Evolutionary conservation across 495 filamentous ascomycete genomes (phyloP).

Genomic region (Monascus purpureus): DNA sequence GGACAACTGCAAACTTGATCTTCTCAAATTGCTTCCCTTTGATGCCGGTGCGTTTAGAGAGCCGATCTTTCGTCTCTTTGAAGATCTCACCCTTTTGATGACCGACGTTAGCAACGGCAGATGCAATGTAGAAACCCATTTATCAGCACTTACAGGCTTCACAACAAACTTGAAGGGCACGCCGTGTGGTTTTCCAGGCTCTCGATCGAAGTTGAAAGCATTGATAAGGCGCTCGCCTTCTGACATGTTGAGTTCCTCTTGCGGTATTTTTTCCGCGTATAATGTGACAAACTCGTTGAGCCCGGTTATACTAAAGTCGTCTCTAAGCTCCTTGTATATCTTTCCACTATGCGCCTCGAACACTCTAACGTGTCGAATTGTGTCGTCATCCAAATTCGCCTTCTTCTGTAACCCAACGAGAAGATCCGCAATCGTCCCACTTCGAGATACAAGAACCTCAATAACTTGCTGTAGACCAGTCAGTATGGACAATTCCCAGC

Average conservation of each 20-base stretch:
- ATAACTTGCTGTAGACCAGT: conserved; percentile 37
- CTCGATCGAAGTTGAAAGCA: conserved; percentile 83
- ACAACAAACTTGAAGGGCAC: conserved; percentile 86
- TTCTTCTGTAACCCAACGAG: conserved; percentile 64
- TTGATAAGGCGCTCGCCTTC: conserved; percentile 49
- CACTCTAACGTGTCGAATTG: conserved; percentile 51
- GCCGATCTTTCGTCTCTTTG: conserved; percentile 76
- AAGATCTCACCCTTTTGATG: conserved; percentile 60
- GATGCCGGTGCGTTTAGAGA: conserved; percentile 80
- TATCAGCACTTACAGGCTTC: conserved; percentile 51
- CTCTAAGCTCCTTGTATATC: conserved; percentile 57
- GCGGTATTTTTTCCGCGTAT: conserved; percentile 65
- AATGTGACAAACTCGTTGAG: conserved; percentile 78
- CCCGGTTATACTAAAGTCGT: conserved; percentile 49
- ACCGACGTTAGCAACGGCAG: conserved; percentile 9
- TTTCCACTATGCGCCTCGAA: conserved; percentile 70
- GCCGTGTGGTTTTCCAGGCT: conserved; percentile 62
- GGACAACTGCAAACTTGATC: conserved; percentile 85
- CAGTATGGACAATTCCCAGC: neutral
- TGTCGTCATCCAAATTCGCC: conserved; percentile 60
- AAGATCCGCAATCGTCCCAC: conserved; percentile 62
- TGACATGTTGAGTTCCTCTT: conserved; percentile 56
- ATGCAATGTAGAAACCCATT: neutral
- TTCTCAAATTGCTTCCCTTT: conserved; percentile 98
- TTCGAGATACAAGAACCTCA: conserved; percentile 75